Conservation (phyloP, 2,329 filamentous ascomycete genomes). For the Sordariomycetes sp. region DNA sequence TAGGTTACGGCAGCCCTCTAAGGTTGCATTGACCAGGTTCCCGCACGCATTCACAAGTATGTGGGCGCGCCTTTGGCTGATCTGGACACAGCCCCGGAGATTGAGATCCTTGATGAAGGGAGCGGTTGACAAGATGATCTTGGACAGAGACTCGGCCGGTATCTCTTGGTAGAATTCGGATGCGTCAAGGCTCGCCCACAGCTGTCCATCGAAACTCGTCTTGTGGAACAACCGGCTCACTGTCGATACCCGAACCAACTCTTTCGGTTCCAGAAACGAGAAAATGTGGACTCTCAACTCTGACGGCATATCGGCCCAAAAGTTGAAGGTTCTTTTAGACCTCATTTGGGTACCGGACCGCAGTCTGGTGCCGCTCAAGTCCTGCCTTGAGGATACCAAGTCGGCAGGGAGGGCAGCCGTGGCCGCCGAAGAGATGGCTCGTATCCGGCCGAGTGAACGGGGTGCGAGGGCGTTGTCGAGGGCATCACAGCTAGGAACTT, state of each 20-base stretch:
- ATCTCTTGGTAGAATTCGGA: conserved; percentile 83
- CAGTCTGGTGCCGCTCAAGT: background rate
- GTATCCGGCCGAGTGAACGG: conserved; percentile 43
- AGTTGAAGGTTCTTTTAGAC: conserved; percentile 38
- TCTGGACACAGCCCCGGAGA: conserved; percentile 79
- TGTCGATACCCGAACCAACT: conserved; percentile 67
- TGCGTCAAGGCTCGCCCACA: conserved; percentile 80
- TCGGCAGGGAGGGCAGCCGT: conserved; percentile 57
- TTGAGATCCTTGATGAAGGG: conserved; percentile 89
- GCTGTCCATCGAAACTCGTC: conserved; percentile 87
- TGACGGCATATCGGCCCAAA: conserved; percentile 72
- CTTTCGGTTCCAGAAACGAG: conserved; percentile 63
- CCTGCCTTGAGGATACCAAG: conserved; percentile 33
- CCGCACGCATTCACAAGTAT: conserved; percentile 73
- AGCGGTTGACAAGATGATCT: conserved; percentile 74
- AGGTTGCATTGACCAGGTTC: conserved; percentile 77
- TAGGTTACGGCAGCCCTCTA: conserved; percentile 85
- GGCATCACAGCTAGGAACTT: conserved; percentile 27
- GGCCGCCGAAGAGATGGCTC: conserved; percentile 22
- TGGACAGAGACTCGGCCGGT: conserved; percentile 69
- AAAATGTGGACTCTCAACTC: conserved; percentile 76
- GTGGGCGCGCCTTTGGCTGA: conserved; percentile 69
- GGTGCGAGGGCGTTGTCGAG: conserved; percentile 34
- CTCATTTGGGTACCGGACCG: background rate
- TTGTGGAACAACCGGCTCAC: conserved; percentile 71